Evolutionary conservation across 768 basidiomycete genomes (phyloP), one percentile per base, ranked within the genome.

Genomic region (Clathrus columnatus): DNA sequence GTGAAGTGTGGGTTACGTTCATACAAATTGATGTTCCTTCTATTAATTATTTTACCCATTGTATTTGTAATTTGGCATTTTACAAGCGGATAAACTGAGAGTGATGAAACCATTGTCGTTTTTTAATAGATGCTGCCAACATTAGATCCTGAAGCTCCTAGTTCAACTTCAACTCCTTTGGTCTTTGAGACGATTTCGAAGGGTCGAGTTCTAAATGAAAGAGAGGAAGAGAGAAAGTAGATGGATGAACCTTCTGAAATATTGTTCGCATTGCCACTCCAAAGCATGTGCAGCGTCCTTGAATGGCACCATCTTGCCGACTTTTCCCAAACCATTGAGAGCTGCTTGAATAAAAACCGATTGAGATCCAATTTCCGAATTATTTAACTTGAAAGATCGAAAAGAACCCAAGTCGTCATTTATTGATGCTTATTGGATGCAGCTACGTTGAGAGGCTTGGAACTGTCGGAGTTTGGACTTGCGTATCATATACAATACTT

Each of bases 231-330:
- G 10, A 3, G 26, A 32, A 14, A 21, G 16, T 17, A 18, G 41
- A 1, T 2, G 7, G 23, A 72, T 81, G 27, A 58, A 92, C 95
- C 92, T 77, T 97, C 94, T 8, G 94, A 96, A 16, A 98, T 70
- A 70, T 97, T 94, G 66, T 97, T 97, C 50, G 86, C 85, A 62
- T 96, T 97, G n/a, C n/a, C n/a, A n/a, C 73, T 97, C 92, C 61
- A 98, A 75, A 29, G 93, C 93, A 67, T 94, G 85, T 0, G 90
- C 92, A 21, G 93, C 91, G 57, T 76, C 92, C 70, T 90, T 91
- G 78, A 95, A 98, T 0, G 95, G 94, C 59, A 96, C 90, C 87
- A 95, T 92, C 75, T 91, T 93, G 57, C 80, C 76, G 69, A 98
- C 97, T 70, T 88, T 93, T 61, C 81, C 73, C 62, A 93, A 75